phyloP scores from a whole-genome alignment of 345 rosid species.

The Brassica cretica region DNA sequence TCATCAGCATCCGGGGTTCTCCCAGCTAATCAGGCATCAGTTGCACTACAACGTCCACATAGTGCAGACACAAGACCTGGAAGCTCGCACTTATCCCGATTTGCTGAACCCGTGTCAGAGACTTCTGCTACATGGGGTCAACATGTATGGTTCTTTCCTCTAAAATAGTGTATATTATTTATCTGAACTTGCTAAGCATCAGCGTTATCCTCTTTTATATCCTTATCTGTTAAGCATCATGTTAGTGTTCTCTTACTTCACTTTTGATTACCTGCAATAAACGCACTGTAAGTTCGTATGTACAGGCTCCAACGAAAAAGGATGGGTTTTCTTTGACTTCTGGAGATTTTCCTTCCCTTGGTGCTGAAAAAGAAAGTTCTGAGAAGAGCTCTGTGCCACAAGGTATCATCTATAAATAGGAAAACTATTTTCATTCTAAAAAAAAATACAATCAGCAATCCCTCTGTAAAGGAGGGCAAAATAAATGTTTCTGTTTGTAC shows the following conservation, averaged over 20 bases:
- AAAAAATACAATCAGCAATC: neutral
- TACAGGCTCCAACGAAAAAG: constrained; percentile 73
- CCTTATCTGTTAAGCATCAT: constrained; percentile 19
- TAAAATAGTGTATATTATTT: constrained; percentile 7
- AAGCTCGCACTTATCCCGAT: constrained; percentile 97
- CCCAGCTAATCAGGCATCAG: constrained; percentile 70
- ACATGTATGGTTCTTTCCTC: constrained; percentile 43
- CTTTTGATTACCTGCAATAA: constrained; percentile 17
- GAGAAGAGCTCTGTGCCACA: constrained; percentile 55
- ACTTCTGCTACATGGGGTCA: constrained; percentile 63
- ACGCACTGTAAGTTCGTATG: neutral
- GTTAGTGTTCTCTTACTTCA: constrained; percentile 4
- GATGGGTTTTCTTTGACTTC: constrained; percentile 83
- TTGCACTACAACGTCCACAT: constrained; percentile 72
- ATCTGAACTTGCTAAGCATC: constrained; percentile 10
- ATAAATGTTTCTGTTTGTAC: constrained; percentile 7
- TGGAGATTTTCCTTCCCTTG: constrained; percentile 96
- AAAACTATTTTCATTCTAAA: constrained; percentile 4
- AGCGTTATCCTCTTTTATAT: neutral
- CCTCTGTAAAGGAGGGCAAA: neutral
- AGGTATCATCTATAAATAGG: constrained; percentile 49
- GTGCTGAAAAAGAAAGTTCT: constrained; percentile 71
- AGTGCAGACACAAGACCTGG: constrained; percentile 99
- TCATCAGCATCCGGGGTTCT: constrained; percentile 90
- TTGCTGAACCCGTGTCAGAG: constrained; percentile 79